Evolutionary conservation across 768 basidiomycete species (phyloP).

Genomic region (Boletus rex-veris): DNA sequence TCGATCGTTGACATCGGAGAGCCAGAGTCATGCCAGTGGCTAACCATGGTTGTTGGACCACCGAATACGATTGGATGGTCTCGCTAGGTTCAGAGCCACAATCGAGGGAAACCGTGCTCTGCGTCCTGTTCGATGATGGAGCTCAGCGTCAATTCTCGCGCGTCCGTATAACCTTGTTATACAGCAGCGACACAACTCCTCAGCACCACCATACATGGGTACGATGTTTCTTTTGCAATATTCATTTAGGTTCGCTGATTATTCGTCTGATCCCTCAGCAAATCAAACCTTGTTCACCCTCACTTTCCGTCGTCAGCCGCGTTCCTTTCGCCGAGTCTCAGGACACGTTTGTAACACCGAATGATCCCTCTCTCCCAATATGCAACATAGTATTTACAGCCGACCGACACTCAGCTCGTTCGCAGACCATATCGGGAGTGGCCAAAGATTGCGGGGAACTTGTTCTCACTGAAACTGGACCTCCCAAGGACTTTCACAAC

Average conservation of each 20-base stretch:
- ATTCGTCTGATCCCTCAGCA: background rate
- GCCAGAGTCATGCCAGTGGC: background rate
- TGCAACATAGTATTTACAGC: constrained; percentile 2
- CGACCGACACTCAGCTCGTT: background rate
- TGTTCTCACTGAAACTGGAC: background rate
- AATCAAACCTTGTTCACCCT: background rate
- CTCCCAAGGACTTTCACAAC: background rate
- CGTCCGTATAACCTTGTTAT: constrained; percentile 2
- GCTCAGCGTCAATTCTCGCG: constrained; percentile 6
- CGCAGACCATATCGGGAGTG: too few species aligned
- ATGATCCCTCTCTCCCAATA: background rate
- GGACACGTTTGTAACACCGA: background rate
- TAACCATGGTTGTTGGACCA: constrained; percentile 2
- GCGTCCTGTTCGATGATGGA: background rate
- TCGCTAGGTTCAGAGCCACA: background rate
- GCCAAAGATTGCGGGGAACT: background rate
- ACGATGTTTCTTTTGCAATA: background rate
- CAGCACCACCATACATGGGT: background rate
- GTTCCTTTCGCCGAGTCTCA: background rate
- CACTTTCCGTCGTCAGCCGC: background rate
- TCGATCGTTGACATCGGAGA: too few species aligned
- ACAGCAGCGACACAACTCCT: background rate
- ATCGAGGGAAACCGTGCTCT: background rate
- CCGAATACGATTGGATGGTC: constrained; percentile 5
- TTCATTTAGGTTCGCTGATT: background rate